Evolutionary conservation across 179 eudicot genomes (phyloP).

Genomic region (Monotropa hypopitys): DNA sequence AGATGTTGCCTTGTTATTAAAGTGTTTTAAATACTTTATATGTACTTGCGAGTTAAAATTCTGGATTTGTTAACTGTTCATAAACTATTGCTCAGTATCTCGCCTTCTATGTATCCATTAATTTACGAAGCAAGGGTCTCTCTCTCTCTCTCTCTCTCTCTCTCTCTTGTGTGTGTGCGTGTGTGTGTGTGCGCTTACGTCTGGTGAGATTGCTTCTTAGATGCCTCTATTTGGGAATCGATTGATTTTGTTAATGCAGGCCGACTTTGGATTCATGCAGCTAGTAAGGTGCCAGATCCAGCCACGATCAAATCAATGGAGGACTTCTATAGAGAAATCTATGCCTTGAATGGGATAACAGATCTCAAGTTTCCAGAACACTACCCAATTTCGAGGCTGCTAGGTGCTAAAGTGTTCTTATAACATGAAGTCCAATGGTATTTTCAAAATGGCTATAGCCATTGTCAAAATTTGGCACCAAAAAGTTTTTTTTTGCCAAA

Average conservation of each 20-base stretch:
- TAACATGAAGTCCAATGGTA: no score
- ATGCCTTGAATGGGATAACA: slow-evolving; percentile 57
- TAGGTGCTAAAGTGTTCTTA: slow-evolving; percentile 33
- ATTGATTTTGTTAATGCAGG: slow-evolving; percentile 11
- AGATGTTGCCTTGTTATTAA: neutral
- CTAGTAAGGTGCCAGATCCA: slow-evolving; percentile 67
- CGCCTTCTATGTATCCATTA: neutral
- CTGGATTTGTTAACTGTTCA: neutral
- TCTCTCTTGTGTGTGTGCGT: neutral
- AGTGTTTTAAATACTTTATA: neutral
- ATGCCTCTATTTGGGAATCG: neutral
- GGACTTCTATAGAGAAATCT: slow-evolving; percentile 69
- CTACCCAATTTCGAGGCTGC: slow-evolving; percentile 60
- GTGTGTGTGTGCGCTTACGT: neutral
- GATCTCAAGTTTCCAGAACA: slow-evolving; percentile 69
- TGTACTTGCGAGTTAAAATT: no score
- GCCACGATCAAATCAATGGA: slow-evolving; percentile 76
- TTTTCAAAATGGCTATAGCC: no score
- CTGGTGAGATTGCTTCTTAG: neutral
- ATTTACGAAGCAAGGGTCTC: neutral
- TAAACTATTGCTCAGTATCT: neutral
- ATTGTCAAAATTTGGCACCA: no score
- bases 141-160: neutral
- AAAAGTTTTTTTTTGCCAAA: no score
- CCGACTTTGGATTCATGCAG: slow-evolving; percentile 93